Percentiles rank a stretch among this genome's conserved stretches.
Conservation (phyloP, 805 yeast species). For the Zygoascus ofunaensis region DNA sequence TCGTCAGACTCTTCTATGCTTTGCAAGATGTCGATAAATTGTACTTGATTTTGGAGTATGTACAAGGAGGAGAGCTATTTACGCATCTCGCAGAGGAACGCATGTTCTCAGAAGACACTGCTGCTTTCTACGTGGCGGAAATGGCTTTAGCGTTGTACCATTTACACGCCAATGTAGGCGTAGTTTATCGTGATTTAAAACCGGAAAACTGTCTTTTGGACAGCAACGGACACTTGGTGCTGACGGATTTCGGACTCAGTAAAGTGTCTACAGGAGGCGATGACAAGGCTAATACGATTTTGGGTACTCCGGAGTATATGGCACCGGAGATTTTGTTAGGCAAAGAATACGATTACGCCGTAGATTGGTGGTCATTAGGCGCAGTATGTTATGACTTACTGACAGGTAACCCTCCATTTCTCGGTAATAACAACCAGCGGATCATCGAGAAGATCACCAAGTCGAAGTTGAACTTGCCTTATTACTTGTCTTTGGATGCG, state of each 20-base stretch:
- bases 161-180: constrained; percentile 60
- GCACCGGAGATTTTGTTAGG: constrained; percentile 86
- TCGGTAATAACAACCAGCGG: constrained; percentile 68
- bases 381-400: constrained; percentile 71
- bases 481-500: constrained; percentile 68
- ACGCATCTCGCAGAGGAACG: constrained; percentile 46
- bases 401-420: constrained; percentile 82
- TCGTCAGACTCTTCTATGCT: constrained; percentile 74
- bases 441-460: constrained; percentile 67
- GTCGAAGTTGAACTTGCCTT: constrained; percentile 58
- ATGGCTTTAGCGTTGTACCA: constrained; percentile 70
- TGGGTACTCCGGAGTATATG: constrained; percentile 78
- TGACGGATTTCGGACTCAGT: constrained; percentile 78
- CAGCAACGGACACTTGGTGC: constrained; percentile 64
- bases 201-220: constrained; percentile 84
- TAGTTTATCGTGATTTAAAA: constrained; percentile 78
- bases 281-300: constrained; percentile 45
- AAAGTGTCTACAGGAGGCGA: constrained; percentile 34
- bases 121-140: constrained; percentile 73
- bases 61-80: constrained; percentile 83
- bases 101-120: constrained; percentile 49
- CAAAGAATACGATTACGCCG: constrained; percentile 63
- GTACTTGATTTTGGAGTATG: constrained; percentile 66
- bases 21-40: constrained; percentile 72
- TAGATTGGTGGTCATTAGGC: constrained; percentile 91